phyloP scores from a whole-genome alignment of 768 basidiomycete species.

The Austroboletus eburneus region DNA sequence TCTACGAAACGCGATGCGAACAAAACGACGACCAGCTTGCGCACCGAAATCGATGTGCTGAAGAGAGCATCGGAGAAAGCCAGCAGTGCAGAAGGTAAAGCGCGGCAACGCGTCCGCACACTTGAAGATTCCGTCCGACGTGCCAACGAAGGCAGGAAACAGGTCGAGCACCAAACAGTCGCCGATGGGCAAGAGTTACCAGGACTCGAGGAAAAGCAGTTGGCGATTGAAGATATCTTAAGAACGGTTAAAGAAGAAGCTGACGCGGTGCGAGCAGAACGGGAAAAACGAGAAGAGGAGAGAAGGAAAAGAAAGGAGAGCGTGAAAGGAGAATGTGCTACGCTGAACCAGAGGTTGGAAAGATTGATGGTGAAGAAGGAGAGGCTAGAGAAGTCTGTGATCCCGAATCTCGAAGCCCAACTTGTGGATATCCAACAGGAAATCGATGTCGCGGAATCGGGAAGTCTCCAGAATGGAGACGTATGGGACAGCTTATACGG shows the following conservation, averaged over 20 bases:
- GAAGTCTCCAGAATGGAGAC: conserved; percentile 15
- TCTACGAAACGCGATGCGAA: conserved; percentile 76
- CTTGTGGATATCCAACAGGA: conserved; percentile 57
- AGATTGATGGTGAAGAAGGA: conserved; percentile 61
- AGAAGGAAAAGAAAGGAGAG: conserved; percentile 52
- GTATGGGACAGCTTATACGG: conserved; percentile 11
- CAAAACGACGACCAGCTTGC: conserved; percentile 75
- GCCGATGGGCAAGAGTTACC: conserved; percentile 40
- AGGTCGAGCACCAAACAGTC: conserved; percentile 38
- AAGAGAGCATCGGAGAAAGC: conserved; percentile 83
- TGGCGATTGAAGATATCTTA: conserved; percentile 40
- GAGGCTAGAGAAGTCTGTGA: conserved; percentile 52
- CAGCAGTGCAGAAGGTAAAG: conserved; percentile 67
- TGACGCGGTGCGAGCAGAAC: conserved; percentile 39
- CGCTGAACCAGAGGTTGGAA: conserved; percentile 60
- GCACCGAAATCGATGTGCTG: conserved; percentile 78
- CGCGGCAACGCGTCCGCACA: conserved; percentile 81
- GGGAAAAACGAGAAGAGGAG: conserved; percentile 46
- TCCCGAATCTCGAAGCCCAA: conserved; percentile 68
- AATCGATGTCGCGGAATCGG: conserved; percentile 42
- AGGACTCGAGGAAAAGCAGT: conserved; percentile 38
- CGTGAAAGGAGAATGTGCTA: conserved; percentile 54
- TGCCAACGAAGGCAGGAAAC: conserved; percentile 52
- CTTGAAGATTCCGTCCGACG: conserved; percentile 87
- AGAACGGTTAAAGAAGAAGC: conserved; percentile 40